Percentiles rank a stretch among this genome's conserved stretches.
phyloP scores from a whole-genome alignment of 495 filamentous ascomycete genomes.

The Neurospora sp. region DNA sequence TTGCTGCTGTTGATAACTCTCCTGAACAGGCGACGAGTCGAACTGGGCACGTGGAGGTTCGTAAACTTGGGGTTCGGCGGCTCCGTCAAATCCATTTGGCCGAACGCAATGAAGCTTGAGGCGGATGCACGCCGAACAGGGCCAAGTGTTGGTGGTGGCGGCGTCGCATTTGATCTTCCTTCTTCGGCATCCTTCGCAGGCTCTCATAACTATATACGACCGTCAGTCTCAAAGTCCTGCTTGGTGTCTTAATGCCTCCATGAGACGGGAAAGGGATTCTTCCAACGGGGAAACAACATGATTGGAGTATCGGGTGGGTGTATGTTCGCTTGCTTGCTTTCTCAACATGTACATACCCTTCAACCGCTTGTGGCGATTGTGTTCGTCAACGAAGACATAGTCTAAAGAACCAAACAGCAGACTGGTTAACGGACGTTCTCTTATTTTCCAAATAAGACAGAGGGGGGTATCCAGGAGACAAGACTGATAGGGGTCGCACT shows the following conservation, averaged over 20 bases:
- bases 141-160: slow-evolving; percentile 96
- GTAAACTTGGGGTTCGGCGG: slow-evolving; percentile 36
- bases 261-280: background rate
- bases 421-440: background rate
- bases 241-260: background rate
- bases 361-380: slow-evolving; percentile 92
- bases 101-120: slow-evolving; percentile 90
- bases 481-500: slow-evolving; percentile 36
- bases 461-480: background rate
- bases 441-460: background rate
- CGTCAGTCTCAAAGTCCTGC: slow-evolving; percentile 10
- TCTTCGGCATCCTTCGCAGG: slow-evolving; percentile 90
- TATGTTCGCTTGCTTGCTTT: background rate
- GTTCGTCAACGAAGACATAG: slow-evolving; percentile 99
- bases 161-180: slow-evolving; percentile 95
- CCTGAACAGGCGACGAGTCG: slow-evolving; percentile 35
- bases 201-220: slow-evolving; percentile 73
- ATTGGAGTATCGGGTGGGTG: background rate
- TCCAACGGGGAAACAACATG: background rate
- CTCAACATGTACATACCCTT: slow-evolving; percentile 56
- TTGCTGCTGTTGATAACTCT: slow-evolving; percentile 44
- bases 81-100: slow-evolving; percentile 81
- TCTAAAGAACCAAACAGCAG: slow-evolving; percentile 41
- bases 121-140: slow-evolving; percentile 86
- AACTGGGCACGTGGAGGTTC: slow-evolving; percentile 36